phyloP scores from a whole-genome alignment of 179 eudicot species.

The Amaranthus tricolor region DNA sequence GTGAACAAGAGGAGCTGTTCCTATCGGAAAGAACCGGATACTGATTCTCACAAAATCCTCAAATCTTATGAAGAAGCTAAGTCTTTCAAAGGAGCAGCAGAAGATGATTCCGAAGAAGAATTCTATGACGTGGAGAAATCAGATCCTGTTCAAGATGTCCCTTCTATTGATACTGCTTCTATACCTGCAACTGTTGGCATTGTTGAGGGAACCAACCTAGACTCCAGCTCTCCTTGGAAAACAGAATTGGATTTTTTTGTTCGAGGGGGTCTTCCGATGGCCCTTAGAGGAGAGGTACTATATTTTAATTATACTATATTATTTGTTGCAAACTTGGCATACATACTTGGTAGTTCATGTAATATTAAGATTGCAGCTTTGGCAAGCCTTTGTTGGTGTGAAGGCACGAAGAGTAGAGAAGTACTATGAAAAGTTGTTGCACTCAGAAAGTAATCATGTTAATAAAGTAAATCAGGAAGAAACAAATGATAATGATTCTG shows the following conservation, averaged over 20 bases:
- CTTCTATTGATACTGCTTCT: constrained; percentile 40
- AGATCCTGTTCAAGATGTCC: constrained; percentile 61
- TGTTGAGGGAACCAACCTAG: constrained; percentile 30
- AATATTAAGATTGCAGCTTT: constrained; percentile 56
- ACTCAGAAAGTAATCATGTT: constrained; percentile 37
- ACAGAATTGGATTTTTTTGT: constrained; percentile 93
- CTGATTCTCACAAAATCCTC: constrained; percentile 33
- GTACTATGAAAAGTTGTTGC: constrained; percentile 74
- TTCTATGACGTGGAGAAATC: constrained; percentile 91
- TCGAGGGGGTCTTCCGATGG: constrained; percentile 97
- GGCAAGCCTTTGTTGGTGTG: constrained; percentile 99
- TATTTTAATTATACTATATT: neutral
- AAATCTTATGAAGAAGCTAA: constrained; percentile 52
- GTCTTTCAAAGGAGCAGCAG: constrained; percentile 54
- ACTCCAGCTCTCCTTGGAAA: constrained; percentile 57
- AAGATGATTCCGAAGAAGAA: constrained; percentile 97
- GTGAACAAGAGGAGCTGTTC: constrained; percentile 50
- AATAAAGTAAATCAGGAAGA: constrained; percentile 37
- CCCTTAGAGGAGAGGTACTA: constrained; percentile 91
- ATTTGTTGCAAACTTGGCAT: neutral
- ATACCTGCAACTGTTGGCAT: constrained; percentile 22
- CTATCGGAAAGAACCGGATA: constrained; percentile 32
- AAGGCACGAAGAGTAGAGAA: constrained; percentile 70
- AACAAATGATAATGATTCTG: constrained; percentile 31
- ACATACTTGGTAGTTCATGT: constrained; percentile 17